Percentiles rank a stretch among this genome's conserved stretches.
These are phyloP conservation scores for Diaporthe destruens DNA, from an alignment of 2,329 filamentous ascomycete genomes.

Conservation along the genomic window DNA sequence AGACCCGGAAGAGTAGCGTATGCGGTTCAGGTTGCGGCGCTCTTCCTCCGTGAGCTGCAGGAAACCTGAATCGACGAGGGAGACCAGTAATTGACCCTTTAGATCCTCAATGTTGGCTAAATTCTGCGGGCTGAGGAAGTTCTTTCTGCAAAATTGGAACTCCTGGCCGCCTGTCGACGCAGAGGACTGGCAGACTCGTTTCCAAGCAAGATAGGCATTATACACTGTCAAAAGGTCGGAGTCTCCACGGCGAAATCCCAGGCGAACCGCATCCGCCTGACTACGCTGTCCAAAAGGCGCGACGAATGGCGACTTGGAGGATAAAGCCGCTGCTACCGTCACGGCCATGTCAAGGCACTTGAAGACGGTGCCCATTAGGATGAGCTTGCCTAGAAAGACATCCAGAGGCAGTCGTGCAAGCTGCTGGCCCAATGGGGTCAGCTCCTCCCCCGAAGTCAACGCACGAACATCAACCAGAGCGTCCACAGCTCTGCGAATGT, in stretches of 20 bases:
- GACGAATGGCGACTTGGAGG: conserved; percentile 93
- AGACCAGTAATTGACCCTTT: conserved; percentile 89
- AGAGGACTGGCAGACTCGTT: conserved; percentile 79
- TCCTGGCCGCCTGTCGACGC: conserved; percentile 73
- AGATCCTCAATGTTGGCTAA: conserved; percentile 94
- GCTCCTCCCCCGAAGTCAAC: conserved; percentile 81
- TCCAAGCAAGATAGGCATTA: conserved; percentile 94
- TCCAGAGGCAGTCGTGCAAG: conserved; percentile 91
- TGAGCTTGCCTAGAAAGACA: conserved; percentile 93
- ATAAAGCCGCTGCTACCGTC: conserved; percentile 92
- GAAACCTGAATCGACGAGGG: conserved; percentile 87
- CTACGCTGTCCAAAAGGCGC: conserved; percentile 85
- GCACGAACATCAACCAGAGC: conserved; percentile 94
- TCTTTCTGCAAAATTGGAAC: conserved; percentile 92
- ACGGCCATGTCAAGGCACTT: conserved; percentile 92
- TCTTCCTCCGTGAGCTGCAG: conserved; percentile 81
- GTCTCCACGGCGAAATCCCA: conserved; percentile 85
- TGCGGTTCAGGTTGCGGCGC: conserved; percentile 74
- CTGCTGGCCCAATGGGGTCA: conserved; percentile 88
- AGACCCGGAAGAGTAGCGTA: conserved; percentile 68
- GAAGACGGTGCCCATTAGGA: conserved; percentile 87
- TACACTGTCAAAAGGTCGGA: conserved; percentile 94
- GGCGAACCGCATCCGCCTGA: conserved; percentile 83
- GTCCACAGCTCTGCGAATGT: conserved; percentile 92
- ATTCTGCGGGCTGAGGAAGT: conserved; percentile 90